Evolutionary conservation across 768 basidiomycete species (phyloP), one percentile per base, ranked within the genome.

Genomic region (Trametes cinnabarina): DNA sequence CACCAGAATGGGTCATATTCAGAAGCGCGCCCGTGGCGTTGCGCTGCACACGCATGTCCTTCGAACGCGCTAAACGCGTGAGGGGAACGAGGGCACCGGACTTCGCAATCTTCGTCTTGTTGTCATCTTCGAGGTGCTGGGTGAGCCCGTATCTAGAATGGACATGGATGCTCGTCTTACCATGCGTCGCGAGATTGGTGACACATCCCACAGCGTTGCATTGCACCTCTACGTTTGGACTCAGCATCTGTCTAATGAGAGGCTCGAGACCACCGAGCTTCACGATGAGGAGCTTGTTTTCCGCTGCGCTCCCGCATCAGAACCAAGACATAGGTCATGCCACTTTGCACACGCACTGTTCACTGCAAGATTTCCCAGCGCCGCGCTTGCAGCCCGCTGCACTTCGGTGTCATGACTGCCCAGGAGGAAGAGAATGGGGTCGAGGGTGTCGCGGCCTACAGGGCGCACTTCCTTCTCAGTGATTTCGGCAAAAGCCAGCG

Each of bases 191-290:
- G 42, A 99, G 82, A 71, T 99, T 99, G 17, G 97, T 99, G 49
- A 99, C 94, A 70, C 97, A 99, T 32, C 97, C 97, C 23, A 99
- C 97, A 26, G 97, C 97, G 70, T 99, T 99, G 78, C 97, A 99
- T 73, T 98, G 97, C 2, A 99, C 97, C 71, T 99, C 97, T 40
- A 98, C 96, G 68, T 98, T 99, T 2, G 95, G 94, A 65, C 91
- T 94, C 52, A 98, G 85, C 97, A 99, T 99, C 73, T 99, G 97
- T 55, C 95, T 87, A 66, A 99, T 98, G 65, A 99, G 81, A 47
- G 96, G 97, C 71, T 99, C 97, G 42, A 99, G 83, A 53, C 97
- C 97, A 47, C 96, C 96, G 30, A 99, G 83, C 73, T 94, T 93
- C 65, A 99, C 97, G 65, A 99, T 98, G 69, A 98, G 88, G 63